phyloP scores from a whole-genome alignment of 306 rosid genomes.

The Begonia fuchsioides region DNA sequence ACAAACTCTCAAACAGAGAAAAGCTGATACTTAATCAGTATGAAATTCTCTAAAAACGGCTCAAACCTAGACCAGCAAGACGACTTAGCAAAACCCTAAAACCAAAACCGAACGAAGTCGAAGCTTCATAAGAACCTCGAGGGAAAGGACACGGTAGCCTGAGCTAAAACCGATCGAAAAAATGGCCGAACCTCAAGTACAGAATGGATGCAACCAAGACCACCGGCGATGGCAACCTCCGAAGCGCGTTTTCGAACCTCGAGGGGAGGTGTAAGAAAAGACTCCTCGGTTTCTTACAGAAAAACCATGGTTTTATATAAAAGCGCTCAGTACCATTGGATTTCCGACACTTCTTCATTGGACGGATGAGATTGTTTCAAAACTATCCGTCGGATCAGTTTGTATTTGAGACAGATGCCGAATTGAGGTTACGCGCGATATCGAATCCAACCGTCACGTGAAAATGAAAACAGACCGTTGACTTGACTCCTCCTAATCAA shows the following conservation, averaged over 20 bases:
- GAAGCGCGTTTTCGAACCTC: not conserved
- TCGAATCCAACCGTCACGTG: too few relatives aligned
- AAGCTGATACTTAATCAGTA: too few relatives aligned
- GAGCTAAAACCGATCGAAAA: not conserved
- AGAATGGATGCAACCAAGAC: not conserved
- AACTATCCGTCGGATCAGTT: not conserved
- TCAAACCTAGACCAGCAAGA: not conserved
- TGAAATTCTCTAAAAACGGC: not conserved
- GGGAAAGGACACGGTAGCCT: not conserved
- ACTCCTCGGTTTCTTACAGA: not conserved
- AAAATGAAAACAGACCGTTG: too few relatives aligned
- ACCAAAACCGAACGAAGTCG: not conserved
- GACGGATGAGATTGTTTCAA: not conserved
- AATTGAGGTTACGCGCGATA: too few relatives aligned
- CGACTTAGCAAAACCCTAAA: not conserved
- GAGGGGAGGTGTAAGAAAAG: constrained; percentile 2
- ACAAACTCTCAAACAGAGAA: too few relatives aligned
- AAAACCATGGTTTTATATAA: not conserved
- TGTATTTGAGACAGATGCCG: too few relatives aligned
- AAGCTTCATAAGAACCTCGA: not conserved
- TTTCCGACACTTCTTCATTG: not conserved
- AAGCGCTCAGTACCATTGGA: not conserved
- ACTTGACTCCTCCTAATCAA: too few relatives aligned
- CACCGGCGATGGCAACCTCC: not conserved
- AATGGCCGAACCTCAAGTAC: not conserved